phyloP scores from a whole-genome alignment of 2,329 filamentous ascomycete species.

The Cladosporium sphaerospermum region DNA sequence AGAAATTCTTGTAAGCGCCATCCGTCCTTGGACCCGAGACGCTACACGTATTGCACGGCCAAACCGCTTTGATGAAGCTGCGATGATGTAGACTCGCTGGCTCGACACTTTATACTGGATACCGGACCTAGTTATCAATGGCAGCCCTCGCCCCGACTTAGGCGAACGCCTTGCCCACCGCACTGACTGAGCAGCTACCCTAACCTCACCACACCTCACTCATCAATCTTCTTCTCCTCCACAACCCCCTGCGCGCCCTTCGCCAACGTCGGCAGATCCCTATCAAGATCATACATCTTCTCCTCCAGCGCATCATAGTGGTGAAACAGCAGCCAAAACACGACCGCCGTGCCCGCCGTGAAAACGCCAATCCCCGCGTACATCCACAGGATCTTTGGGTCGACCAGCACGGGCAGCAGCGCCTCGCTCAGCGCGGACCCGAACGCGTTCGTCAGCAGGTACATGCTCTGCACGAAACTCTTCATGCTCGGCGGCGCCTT shows the following conservation, averaged over 20 bases:
- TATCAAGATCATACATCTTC: conserved; percentile 44
- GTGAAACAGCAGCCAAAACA: conserved; percentile 27
- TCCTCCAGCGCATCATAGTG: conserved; percentile 46
- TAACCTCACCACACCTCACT: too few species aligned
- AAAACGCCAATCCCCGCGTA: conserved; percentile 25
- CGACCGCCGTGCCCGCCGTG: conserved; percentile 17
- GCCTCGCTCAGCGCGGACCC: conserved; percentile 56
- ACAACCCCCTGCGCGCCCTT: conserved; percentile 1
- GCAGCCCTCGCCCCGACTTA: too few species aligned
- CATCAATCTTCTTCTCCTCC: not conserved
- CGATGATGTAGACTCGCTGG: too few species aligned
- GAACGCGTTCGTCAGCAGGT: conserved; percentile 52
- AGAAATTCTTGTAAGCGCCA: too few species aligned
- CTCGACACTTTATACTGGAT: too few species aligned
- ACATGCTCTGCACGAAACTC: conserved; percentile 38
- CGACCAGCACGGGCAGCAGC: conserved; percentile 53
- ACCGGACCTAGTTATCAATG: too few species aligned
- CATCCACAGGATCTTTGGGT: conserved; percentile 63
- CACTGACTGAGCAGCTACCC: too few species aligned
- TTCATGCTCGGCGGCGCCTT: conserved; percentile 44
- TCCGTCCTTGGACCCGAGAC: too few species aligned
- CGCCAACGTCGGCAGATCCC: not conserved
- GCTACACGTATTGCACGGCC: too few species aligned
- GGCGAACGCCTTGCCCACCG: too few species aligned
- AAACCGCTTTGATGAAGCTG: too few species aligned